Evolutionary conservation across 2,329 filamentous ascomycete genomes (phyloP), one percentile per base, ranked within the genome.

Genomic region (Pyrenophora seminiperda): DNA sequence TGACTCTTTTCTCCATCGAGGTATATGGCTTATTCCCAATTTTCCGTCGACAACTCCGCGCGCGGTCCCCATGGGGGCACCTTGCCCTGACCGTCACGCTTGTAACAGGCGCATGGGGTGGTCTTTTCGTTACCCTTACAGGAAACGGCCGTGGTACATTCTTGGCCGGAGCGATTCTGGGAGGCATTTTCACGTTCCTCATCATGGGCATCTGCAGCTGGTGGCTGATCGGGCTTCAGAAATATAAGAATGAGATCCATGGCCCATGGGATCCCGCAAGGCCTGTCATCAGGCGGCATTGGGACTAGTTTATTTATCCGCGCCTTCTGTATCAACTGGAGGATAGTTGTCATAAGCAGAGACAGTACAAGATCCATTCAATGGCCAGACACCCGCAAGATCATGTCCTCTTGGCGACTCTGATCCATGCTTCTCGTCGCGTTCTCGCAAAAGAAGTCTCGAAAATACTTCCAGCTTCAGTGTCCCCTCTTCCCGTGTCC

Each of bases 221-320:
- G 93, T 97, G 94, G 92, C 76, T 99, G 56, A 97, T 99, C 67
- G 90, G 91, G 7, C 74, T 99, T 73, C 94, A 99, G 75, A 93
- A 96, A 76, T 99, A 97, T 76, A 99, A 99, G 79, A 97, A 97
- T 72, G 94, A 97, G 75, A 97, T 99, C 61, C 90, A 92, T 67
- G 94, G 94, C 34, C 94, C 94, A 1, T 99, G 94, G 94, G 94
- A 99, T 76, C 92, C 93, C 15, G 94, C 94, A 5, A 82, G 92
- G 68, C 94, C 94, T 7, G 84, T 94, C 47, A 92, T 94, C 56
- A 85, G 91, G 67, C 86, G 87, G 64, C 79, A 85, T 33, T 79
- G 76, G 76, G 77, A 78, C 67, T 76, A 64, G 74, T 11, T 9
- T 29, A 42, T 39, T 62, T 64, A 19, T 47, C 62, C 4, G 50